Conservation (phyloP, 805 yeast genomes). For the Lipomyces kockii region DNA sequence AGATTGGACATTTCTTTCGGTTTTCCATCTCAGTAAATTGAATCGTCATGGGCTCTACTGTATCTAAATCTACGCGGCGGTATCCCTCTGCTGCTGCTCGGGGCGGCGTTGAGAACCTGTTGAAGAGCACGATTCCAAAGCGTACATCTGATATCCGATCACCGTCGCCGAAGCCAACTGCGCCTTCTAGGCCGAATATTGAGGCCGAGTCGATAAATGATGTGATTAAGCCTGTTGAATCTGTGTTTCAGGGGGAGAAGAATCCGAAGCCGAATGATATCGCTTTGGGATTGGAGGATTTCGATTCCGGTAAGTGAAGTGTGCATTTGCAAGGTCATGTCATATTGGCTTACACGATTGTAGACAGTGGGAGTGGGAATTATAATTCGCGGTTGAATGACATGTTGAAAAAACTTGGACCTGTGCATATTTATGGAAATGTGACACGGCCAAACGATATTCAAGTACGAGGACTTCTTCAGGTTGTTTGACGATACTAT, state of each 20-base stretch:
- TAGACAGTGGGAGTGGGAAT: background rate
- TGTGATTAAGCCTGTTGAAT: conserved; percentile 13
- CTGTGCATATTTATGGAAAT: conserved; percentile 18
- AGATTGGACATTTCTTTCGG: background rate
- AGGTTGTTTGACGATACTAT: background rate
- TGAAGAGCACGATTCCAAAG: conserved; percentile 7
- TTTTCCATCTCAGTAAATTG: background rate
- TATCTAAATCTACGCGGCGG: conserved; percentile 26
- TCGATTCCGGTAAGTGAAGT: conserved; percentile 13
- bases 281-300: conserved; percentile 21
- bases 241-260: background rate
- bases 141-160: conserved; percentile 2
- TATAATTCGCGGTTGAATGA: conserved; percentile 18
- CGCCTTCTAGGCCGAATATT: conserved; percentile 3
- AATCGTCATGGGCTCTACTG: conserved; percentile 25
- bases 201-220: conserved; percentile 15
- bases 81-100: conserved; percentile 31
- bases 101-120: conserved; percentile 16
- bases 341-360: background rate
- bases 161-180: background rate
- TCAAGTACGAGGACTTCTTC: conserved; percentile 7
- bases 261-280: background rate
- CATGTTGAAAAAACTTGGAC: conserved; percentile 28
- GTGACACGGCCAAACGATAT: conserved; percentile 15
- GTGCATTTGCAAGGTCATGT: no score